These are phyloP conservation scores for Bryoerythrophyllum caledonicum DNA, from an alignment of 225 moss, liverwort and hornwort genomes.

Conservation along the genomic window DNA sequence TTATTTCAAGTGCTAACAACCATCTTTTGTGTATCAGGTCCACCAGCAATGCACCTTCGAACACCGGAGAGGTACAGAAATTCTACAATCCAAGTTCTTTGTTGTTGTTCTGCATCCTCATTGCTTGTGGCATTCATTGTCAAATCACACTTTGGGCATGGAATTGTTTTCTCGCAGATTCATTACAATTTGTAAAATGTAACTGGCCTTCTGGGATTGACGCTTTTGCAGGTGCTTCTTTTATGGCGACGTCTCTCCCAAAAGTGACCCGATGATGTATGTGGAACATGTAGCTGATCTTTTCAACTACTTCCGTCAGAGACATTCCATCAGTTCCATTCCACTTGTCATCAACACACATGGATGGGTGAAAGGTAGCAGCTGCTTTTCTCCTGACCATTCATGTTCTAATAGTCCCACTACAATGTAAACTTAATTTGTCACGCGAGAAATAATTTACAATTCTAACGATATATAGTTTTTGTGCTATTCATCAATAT, in stretches of 20 bases:
- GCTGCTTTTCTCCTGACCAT: background rate
- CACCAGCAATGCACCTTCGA: slow-evolving; percentile 87
- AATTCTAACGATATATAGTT: background rate
- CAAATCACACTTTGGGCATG: background rate
- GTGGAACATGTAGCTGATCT: slow-evolving; percentile 64
- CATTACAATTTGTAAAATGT: background rate
- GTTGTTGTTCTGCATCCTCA: background rate
- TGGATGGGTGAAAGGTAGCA: slow-evolving; percentile 95
- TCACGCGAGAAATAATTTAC: background rate
- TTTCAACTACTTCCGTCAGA: slow-evolving; percentile 58
- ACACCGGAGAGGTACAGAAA: slow-evolving; percentile 72
- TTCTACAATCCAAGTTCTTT: background rate
- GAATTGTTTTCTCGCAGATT: background rate
- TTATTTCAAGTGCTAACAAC: slow-evolving; percentile 14
- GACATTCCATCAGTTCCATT: slow-evolving; percentile 31
- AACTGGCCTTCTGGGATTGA: background rate
- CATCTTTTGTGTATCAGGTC: slow-evolving; percentile 48
- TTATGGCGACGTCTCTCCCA: slow-evolving; percentile 88
- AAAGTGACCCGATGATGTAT: slow-evolving; percentile 90
- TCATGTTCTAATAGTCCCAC: background rate
- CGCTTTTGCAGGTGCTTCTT: slow-evolving; percentile 70
- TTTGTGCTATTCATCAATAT: background rate
- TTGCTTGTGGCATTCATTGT: background rate
- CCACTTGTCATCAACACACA: slow-evolving; percentile 88
- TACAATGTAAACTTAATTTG: background rate